These are phyloP conservation scores for Candida alai DNA, from an alignment of 805 yeast species.

Conservation along the genomic window DNA sequence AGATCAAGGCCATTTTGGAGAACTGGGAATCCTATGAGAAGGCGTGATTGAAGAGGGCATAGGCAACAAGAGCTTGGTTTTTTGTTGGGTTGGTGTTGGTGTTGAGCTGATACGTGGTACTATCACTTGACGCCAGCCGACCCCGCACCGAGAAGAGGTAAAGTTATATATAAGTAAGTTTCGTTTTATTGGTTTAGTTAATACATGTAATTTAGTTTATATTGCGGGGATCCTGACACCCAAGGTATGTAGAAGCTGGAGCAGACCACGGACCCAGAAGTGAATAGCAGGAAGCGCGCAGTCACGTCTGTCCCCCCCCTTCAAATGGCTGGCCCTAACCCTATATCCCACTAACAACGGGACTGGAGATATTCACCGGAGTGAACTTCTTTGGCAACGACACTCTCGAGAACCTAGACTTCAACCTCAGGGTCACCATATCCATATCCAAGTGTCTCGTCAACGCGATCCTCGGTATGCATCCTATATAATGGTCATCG, in stretches of 20 bases:
- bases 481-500: conserved; percentile 93
- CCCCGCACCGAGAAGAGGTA: no score
- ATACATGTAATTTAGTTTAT: no score
- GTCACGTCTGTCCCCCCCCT: no score
- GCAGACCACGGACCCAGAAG: no score
- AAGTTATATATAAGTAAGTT: no score
- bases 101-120: conserved; percentile 11
- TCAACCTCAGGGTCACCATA: conserved; percentile 75
- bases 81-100: neutral
- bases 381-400: conserved; percentile 87
- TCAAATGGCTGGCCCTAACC: neutral
- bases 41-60: conserved; percentile 38
- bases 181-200: no score
- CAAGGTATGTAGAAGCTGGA: no score
- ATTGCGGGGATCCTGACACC: no score
- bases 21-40: conserved; percentile 87
- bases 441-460: conserved; percentile 94
- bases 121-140: no score
- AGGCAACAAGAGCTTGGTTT: neutral
- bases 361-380: conserved; percentile 83
- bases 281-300: no score
- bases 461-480: conserved; percentile 85
- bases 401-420: conserved; percentile 80
- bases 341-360: conserved; percentile 32
- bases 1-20: conserved; percentile 84